These are phyloP conservation scores for Sugiyamaella japonica DNA, from an alignment of 1,139 yeast genomes.

Conservation along the genomic window DNA sequence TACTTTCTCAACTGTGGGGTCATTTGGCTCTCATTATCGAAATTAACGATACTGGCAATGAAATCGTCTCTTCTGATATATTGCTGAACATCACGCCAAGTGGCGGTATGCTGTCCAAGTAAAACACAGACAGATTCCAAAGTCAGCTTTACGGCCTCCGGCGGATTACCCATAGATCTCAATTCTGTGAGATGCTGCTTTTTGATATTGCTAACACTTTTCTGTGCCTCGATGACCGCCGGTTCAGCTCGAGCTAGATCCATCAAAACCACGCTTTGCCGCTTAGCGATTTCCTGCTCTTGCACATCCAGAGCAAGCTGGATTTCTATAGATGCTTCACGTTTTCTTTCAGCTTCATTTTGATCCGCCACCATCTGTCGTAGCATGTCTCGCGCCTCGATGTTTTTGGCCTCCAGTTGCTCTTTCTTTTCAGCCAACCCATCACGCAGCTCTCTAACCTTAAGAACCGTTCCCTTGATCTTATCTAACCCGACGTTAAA, in stretches of 20 bases:
- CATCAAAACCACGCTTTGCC: constrained; percentile 56
- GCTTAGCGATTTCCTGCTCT: constrained; percentile 57
- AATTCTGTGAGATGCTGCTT: constrained; percentile 90
- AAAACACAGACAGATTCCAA: constrained; percentile 86
- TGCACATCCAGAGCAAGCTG: constrained; percentile 70
- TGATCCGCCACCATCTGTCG: constrained; percentile 82
- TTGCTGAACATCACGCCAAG: constrained; percentile 86
- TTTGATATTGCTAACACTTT: constrained; percentile 86
- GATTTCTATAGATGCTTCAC: constrained; percentile 79
- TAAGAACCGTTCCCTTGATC: constrained; percentile 72
- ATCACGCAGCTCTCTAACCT: constrained; percentile 61
- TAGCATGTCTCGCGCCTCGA: constrained; percentile 69
- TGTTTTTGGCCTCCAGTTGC: constrained; percentile 55
- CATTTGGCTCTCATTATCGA: constrained; percentile 63
- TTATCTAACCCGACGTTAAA: constrained; percentile 72
- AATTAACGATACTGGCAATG: constrained; percentile 76
- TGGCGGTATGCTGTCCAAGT: constrained; percentile 64
- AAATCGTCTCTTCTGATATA: constrained; percentile 84
- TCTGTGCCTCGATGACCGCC: constrained; percentile 76
- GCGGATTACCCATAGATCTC: constrained; percentile 88
- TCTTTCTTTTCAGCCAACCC: constrained; percentile 56
- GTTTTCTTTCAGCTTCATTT: constrained; percentile 88
- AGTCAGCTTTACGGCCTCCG: constrained; percentile 80
- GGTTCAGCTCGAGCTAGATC: constrained; percentile 82
- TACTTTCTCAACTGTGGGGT: constrained; percentile 51